Evolutionary conservation across 2,329 filamentous ascomycete genomes (phyloP).

Genomic region (Aspergillus melleus): DNA sequence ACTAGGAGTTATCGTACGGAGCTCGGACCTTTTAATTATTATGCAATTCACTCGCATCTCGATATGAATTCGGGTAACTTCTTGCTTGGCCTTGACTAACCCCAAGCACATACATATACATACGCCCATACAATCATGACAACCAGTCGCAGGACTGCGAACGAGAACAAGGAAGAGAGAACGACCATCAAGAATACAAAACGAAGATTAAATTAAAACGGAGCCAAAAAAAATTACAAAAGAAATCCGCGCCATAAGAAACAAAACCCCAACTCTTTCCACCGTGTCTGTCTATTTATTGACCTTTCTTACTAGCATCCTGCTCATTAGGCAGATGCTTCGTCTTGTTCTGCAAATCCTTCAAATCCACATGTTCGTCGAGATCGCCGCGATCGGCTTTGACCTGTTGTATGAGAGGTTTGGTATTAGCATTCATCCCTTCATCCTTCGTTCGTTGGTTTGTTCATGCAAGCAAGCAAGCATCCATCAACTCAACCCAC

Average conservation of each 20-base stretch:
- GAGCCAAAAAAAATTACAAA: conserved; percentile 3
- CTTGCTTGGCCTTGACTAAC: neutral
- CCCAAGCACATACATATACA: neutral
- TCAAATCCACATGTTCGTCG: conserved; percentile 42
- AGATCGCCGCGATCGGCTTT: conserved; percentile 62
- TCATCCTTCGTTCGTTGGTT: too few relatives aligned
- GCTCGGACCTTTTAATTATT: neutral
- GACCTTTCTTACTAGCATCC: conserved; percentile 40
- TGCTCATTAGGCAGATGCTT: conserved; percentile 41
- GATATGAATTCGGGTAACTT: neutral
- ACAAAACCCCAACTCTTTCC: neutral
- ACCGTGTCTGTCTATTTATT: neutral
- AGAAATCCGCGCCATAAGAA: neutral
- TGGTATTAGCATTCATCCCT: neutral
- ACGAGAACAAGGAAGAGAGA: neutral
- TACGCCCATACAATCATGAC: neutral
- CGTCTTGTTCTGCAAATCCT: conserved; percentile 60
- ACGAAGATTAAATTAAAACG: neutral
- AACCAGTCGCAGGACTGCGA: neutral
- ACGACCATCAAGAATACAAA: neutral
- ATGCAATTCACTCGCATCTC: neutral
- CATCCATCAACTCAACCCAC: neutral
- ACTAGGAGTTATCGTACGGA: neutral
- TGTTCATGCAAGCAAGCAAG: too few relatives aligned
- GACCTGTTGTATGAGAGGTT: conserved; percentile 31